These are phyloP conservation scores for Parastagonospora nodorum DNA, from an alignment of 2,329 filamentous ascomycete species.

Conservation along the genomic window DNA sequence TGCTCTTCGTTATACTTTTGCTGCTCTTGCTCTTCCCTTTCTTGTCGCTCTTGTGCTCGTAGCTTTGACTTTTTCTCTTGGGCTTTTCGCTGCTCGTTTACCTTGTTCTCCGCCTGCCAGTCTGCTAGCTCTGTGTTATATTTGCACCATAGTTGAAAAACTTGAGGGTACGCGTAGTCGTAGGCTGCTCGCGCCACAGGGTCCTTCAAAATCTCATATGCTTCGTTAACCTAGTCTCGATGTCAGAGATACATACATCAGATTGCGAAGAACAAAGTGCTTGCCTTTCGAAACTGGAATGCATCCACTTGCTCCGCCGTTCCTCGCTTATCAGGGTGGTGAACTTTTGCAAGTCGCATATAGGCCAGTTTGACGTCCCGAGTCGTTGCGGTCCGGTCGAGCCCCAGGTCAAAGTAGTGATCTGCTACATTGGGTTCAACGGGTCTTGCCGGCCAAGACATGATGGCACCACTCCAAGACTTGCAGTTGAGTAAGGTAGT, in stretches of 20 bases:
- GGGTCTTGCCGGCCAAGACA: not conserved
- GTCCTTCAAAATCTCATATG: not conserved
- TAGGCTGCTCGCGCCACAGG: not conserved
- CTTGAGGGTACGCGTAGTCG: not conserved
- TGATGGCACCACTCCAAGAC: too few relatives aligned
- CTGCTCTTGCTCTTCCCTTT: too few relatives aligned
- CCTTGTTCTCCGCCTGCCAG: not conserved
- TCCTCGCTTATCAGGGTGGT: conserved; percentile 10
- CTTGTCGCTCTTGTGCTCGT: too few relatives aligned
- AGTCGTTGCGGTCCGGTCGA: not conserved
- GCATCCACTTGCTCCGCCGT: not conserved
- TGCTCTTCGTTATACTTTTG: too few relatives aligned
- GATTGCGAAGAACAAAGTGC: not conserved
- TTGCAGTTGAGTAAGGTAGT: too few relatives aligned
- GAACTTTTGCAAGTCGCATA: not conserved
- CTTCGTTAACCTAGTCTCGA: not conserved
- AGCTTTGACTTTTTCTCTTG: too few relatives aligned
- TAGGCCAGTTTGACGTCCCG: conserved; percentile 1
- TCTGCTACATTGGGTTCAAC: not conserved
- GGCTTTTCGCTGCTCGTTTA: too few relatives aligned
- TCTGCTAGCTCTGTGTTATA: not conserved
- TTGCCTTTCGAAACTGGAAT: conserved; percentile 1
- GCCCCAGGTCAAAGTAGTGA: not conserved
- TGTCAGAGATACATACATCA: too few relatives aligned
- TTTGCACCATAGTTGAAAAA: not conserved